Evolutionary conservation across 192 early-diverging fungal genomes (phyloP).

Genomic region (Phycomyces blakesleeanus): DNA sequence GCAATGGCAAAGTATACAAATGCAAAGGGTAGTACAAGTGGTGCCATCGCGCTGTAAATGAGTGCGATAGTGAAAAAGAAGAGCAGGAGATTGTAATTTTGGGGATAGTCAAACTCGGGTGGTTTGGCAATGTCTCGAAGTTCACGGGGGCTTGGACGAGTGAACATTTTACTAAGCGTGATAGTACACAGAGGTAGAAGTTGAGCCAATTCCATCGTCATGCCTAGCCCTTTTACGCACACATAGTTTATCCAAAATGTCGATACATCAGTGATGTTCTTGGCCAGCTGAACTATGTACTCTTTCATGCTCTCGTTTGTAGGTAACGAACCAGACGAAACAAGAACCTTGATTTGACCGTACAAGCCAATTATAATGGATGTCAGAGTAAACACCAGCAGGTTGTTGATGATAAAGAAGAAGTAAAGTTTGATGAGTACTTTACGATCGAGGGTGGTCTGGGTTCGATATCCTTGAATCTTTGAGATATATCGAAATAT

Average conservation of each 20-base stretch:
- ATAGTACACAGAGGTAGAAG: slow-evolving; percentile 51
- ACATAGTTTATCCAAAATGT: slow-evolving; percentile 81
- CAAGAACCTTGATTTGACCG: slow-evolving; percentile 22
- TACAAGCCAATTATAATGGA: slow-evolving; percentile 30
- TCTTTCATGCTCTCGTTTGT: slow-evolving; percentile 5
- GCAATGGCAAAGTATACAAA: slow-evolving; percentile 60
- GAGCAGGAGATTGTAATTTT: slow-evolving; percentile 61
- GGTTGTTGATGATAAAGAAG: slow-evolving; percentile 73
- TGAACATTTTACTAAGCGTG: slow-evolving; percentile 45
- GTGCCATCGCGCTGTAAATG: slow-evolving; percentile 69
- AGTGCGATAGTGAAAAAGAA: slow-evolving; percentile 74
- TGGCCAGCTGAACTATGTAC: slow-evolving; percentile 29
- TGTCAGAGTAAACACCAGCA: slow-evolving; percentile 61
- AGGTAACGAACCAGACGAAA: slow-evolving; percentile 11
- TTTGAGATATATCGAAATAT: slow-evolving; percentile 60
- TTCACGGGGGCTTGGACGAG: slow-evolving; percentile 66
- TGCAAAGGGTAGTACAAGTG: slow-evolving; percentile 66
- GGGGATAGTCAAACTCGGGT: slow-evolving; percentile 69
- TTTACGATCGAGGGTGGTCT: slow-evolving; percentile 64
- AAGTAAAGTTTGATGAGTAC: slow-evolving; percentile 70
- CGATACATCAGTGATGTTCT: slow-evolving; percentile 45
- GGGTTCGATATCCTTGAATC: slow-evolving; percentile 68
- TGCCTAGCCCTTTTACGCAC: slow-evolving; percentile 58
- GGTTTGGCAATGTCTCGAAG: slow-evolving; percentile 61
- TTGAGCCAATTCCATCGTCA: slow-evolving; percentile 70